Evolutionary conservation across 768 basidiomycete species (phyloP).

Genomic region (Boletus rubropictus): DNA sequence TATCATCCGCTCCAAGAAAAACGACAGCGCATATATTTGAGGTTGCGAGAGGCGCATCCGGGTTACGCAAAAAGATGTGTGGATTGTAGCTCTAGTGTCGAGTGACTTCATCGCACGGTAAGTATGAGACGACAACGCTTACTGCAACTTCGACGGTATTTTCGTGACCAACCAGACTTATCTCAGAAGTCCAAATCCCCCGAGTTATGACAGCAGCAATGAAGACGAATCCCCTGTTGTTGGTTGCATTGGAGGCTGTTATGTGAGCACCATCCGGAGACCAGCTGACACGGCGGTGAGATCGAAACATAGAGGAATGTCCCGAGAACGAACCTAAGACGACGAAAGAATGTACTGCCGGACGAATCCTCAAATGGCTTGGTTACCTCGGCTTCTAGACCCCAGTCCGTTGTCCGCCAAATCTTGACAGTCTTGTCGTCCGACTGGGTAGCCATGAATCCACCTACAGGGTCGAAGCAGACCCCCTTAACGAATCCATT

Average conservation of each 20-base stretch:
- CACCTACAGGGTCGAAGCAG: slow-evolving; percentile 97
- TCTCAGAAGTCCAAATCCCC: slow-evolving; percentile 84
- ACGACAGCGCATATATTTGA: slow-evolving; percentile 88
- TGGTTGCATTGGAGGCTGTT: slow-evolving; percentile 95
- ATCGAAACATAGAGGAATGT: background rate
- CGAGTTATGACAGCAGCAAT: slow-evolving; percentile 94
- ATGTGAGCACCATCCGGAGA: slow-evolving; percentile 99
- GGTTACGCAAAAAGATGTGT: slow-evolving; percentile 83
- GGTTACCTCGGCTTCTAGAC: slow-evolving; percentile 71
- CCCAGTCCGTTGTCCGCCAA: slow-evolving; percentile 94
- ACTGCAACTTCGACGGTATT: slow-evolving; percentile 96
- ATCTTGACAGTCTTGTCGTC: slow-evolving; percentile 96
- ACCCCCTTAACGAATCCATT: slow-evolving; percentile 98
- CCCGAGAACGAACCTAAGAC: slow-evolving; percentile 58
- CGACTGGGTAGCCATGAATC: slow-evolving; percentile 95
- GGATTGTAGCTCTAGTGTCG: slow-evolving; percentile 68
- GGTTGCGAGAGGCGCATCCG: slow-evolving; percentile 58
- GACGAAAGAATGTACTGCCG: slow-evolving; percentile 88
- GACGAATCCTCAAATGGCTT: slow-evolving; percentile 94
- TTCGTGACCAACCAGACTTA: slow-evolving; percentile 93
- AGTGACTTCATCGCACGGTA: slow-evolving; percentile 3
- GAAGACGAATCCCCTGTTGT: slow-evolving; percentile 93
- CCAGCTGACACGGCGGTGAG: slow-evolving; percentile 55
- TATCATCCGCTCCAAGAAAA: slow-evolving; percentile 90
- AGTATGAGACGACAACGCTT: slow-evolving; percentile 25